Evolutionary conservation across 441 rosid species (phyloP), one percentile per base, ranked within the genome.

Genomic region (Viola pubescens): DNA sequence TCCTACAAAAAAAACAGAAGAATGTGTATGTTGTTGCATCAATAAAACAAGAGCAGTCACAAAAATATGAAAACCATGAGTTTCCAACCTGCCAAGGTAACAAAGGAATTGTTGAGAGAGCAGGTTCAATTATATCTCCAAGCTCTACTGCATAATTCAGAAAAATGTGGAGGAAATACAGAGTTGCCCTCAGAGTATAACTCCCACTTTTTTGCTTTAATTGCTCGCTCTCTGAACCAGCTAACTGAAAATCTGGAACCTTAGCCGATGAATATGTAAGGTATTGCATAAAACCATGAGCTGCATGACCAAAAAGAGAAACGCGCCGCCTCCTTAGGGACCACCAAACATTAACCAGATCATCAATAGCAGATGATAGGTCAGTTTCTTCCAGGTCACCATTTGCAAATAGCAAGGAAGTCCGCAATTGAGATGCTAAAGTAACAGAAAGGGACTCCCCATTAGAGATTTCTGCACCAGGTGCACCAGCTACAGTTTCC

Each of bases 61-160:
- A 14, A 62, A 11, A 49, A 69, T 7, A 41, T 12, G 2, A 43
- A 19, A 37, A 37, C 9, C 51, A 7, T 37, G 58, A 66, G 66
- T 56, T 69, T 52, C 68, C 69, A 64, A 84, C 98, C 97, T 94
- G 98, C 98, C 98, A 94, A 63, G 98, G 83, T 66, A 80, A 76
- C 80, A 89, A 65, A 72, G 98, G 95, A 74, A 88, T 79, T 60
- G 80, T 70, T 61, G 92, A 86, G 72, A 94, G 98, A 61, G 86
- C 84, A 68, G 79, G 77, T 76, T 77, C 89, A 77, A 94, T 84
- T 42, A 78, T 79, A 63, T 89, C 97, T 77, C 85, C 82, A 71
- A 94, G 79, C 80, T 94, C 98, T 70, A 79, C 82, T 63, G 97
- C 98, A 68, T 76, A 89, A 74, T 89, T 88, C 47, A 94, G 89